Conservation (phyloP, 2,329 filamentous ascomycete species). For the Epichloe glyceriae region DNA sequence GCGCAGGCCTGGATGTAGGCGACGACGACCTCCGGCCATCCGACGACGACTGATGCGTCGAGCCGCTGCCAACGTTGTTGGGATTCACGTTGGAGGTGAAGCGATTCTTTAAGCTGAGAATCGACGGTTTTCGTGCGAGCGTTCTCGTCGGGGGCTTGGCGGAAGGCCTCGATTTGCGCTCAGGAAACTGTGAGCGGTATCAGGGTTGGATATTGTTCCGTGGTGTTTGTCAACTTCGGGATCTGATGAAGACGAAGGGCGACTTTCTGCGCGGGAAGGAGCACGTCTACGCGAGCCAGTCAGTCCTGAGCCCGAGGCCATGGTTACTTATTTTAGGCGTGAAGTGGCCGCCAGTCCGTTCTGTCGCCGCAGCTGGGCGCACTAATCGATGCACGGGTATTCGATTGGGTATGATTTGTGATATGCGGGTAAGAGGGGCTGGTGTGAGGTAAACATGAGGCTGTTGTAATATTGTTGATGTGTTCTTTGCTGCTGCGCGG, state of each 20-base stretch:
- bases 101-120: constrained; percentile 22
- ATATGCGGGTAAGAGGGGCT: not conserved
- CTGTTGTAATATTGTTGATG: not conserved
- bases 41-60: constrained; percentile 4
- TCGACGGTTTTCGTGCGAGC: constrained; percentile 31
- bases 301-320: constrained; percentile 19
- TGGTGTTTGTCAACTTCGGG: constrained; percentile 28
- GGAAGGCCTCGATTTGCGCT: constrained; percentile 39
- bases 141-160: constrained; percentile 30
- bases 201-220: constrained; percentile 15
- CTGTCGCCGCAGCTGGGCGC: constrained; percentile 1
- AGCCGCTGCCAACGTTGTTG: not conserved
- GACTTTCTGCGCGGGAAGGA: constrained; percentile 13
- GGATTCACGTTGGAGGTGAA: constrained; percentile 5
- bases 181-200: constrained; percentile 34
- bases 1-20: constrained; percentile 20
- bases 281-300: constrained; percentile 17
- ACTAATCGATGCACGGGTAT: not conserved
- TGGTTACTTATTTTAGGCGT: constrained; percentile 4
- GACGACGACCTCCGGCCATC: constrained; percentile 10
- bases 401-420: not conserved
- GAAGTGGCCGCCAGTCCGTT: not conserved
- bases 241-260: constrained; percentile 28
- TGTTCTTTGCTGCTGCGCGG: not conserved
- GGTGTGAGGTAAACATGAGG: not conserved